Percentiles rank a stretch among this genome's conserved stretches.
These are phyloP conservation scores for Aspergillus glaucus DNA, from an alignment of 2,329 filamentous ascomycete genomes.

Conservation along the genomic window DNA sequence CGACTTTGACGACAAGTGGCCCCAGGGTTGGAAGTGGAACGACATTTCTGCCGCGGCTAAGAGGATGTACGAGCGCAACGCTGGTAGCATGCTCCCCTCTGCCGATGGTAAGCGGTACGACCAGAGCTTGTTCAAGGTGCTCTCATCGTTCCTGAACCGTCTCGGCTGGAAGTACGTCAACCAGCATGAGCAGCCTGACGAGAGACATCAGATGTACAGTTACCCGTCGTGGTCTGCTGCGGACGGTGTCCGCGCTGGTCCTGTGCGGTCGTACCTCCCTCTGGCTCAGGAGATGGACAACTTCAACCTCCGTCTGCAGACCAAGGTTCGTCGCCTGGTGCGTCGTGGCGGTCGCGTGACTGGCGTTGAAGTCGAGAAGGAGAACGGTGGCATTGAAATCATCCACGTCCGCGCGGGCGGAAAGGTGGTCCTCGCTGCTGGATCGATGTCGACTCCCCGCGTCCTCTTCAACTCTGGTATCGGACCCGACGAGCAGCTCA, in stretches of 20 bases:
- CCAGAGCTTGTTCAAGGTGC: slow-evolving; percentile 57
- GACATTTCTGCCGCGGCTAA: slow-evolving; percentile 57
- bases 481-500: slow-evolving; percentile 48
- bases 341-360: slow-evolving; percentile 56
- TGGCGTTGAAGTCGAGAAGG: slow-evolving; percentile 32
- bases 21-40: slow-evolving; percentile 59
- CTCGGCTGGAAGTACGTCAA: slow-evolving; percentile 58
- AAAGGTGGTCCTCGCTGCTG: slow-evolving; percentile 61
- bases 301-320: slow-evolving; percentile 62
- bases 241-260: slow-evolving; percentile 60
- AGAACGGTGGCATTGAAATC: slow-evolving; percentile 46
- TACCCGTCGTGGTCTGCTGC: slow-evolving; percentile 61
- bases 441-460: slow-evolving; percentile 62
- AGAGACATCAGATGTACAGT: slow-evolving; percentile 60
- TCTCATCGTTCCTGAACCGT: slow-evolving; percentile 52
- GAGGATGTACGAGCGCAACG: slow-evolving; percentile 61
- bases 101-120: slow-evolving; percentile 60
- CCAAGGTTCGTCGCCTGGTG: slow-evolving; percentile 58
- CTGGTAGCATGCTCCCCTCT: slow-evolving; percentile 60
- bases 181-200: slow-evolving; percentile 51
- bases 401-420: slow-evolving; percentile 58
- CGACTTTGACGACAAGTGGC: slow-evolving; percentile 69
- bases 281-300: slow-evolving; percentile 53
- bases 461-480: slow-evolving; percentile 63
- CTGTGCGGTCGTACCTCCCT: slow-evolving; percentile 63